These are phyloP conservation scores for Daedaleopsis nitida DNA, from an alignment of 768 basidiomycete species.

Conservation along the genomic window DNA sequence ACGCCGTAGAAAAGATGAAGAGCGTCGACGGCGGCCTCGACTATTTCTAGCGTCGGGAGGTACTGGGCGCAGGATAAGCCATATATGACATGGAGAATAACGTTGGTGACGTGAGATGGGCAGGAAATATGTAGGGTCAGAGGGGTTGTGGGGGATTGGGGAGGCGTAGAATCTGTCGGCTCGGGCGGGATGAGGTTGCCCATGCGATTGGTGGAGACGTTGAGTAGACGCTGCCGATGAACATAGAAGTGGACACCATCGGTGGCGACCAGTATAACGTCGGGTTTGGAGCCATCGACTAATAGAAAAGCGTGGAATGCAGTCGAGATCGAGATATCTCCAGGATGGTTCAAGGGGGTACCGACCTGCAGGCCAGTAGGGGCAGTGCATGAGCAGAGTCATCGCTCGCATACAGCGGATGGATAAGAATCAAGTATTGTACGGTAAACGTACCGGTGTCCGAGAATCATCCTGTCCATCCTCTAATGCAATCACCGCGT, in stretches of 20 bases:
- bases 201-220: slow-evolving; percentile 64
- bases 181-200: slow-evolving; percentile 45
- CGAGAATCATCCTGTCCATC: background rate
- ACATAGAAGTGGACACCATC: slow-evolving; percentile 87
- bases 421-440: background rate
- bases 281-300: slow-evolving; percentile 51
- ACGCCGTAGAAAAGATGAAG: slow-evolving; percentile 33
- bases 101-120: slow-evolving; percentile 31
- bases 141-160: background rate
- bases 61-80: slow-evolving; percentile 29
- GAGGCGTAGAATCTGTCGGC: no score
- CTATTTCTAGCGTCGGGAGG: slow-evolving; percentile 29
- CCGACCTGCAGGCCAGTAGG: background rate
- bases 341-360: background rate
- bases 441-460: slow-evolving; percentile 4
- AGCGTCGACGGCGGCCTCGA: slow-evolving; percentile 27
- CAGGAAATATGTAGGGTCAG: slow-evolving; percentile 27
- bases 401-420: background rate
- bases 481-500: background rate
- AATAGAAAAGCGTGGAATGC: slow-evolving; percentile 73
- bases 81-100: slow-evolving; percentile 38
- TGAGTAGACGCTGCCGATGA: slow-evolving; percentile 57
- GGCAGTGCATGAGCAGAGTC: background rate
- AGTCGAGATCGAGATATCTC: slow-evolving; percentile 65
- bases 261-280: slow-evolving; percentile 63